These are phyloP conservation scores for Phaeosphaeria sp. DNA, from an alignment of 2,329 filamentous ascomycete genomes.

Conservation along the genomic window DNA sequence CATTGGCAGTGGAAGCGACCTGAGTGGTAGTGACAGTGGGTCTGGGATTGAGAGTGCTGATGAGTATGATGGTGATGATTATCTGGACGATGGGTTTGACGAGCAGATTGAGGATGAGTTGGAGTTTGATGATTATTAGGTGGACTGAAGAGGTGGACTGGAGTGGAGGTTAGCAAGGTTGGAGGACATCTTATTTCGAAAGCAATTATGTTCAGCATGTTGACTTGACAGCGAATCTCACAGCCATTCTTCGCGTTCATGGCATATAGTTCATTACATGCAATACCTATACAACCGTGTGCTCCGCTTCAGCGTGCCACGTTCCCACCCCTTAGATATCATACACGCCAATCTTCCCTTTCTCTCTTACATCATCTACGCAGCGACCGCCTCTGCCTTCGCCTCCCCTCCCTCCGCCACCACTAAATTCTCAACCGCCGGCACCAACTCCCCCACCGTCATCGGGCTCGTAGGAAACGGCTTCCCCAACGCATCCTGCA, in stretches of 20 bases:
- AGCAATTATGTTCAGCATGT: too few relatives aligned
- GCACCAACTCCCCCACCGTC: conserved; percentile 28
- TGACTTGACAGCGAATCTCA: too few relatives aligned
- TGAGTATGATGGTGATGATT: not conserved
- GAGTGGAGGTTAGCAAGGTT: too few relatives aligned
- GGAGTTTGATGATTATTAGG: not conserved
- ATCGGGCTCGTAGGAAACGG: conserved; percentile 66
- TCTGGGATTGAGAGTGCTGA: not conserved
- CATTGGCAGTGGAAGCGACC: not conserved
- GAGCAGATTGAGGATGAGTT: not conserved
- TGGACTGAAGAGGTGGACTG: not conserved
- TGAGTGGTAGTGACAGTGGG: not conserved
- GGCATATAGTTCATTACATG: not conserved
- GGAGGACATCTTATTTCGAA: too few relatives aligned
- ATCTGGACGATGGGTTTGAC: not conserved
- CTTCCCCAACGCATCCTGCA: conserved; percentile 93
- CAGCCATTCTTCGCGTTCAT: not conserved
- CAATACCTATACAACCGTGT: not conserved
- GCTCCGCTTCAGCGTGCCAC: not conserved
- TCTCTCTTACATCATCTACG: too few relatives aligned
- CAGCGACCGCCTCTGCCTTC: conserved; percentile 13
- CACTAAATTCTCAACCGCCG: conserved; percentile 15
- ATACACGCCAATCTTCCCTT: not conserved
- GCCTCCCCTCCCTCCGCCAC: conserved; percentile 7
- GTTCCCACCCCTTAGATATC: not conserved